Evolutionary conservation across 2,329 filamentous ascomycete species (phyloP).

Genomic region (Ophiosphaerella korrae): DNA sequence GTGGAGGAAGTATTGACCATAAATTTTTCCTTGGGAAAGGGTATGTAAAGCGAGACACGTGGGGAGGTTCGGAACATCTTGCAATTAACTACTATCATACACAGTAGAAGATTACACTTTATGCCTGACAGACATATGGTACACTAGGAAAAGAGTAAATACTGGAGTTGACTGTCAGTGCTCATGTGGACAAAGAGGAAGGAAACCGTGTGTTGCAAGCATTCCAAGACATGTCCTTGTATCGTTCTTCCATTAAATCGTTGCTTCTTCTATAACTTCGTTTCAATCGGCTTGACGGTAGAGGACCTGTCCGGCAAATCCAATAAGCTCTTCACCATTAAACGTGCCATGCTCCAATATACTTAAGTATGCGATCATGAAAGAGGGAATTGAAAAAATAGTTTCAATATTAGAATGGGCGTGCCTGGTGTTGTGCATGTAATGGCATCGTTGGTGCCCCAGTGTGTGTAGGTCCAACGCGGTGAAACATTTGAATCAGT

Average conservation of each 20-base stretch:
- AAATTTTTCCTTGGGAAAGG: too few relatives aligned
- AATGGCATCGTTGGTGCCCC: conserved; percentile 24
- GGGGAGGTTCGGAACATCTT: background rate
- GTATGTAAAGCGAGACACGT: background rate
- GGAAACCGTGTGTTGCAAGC: conserved; percentile 6
- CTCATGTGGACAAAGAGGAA: conserved; percentile 5
- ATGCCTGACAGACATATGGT: conserved; percentile 10
- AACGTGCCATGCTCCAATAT: conserved; percentile 1
- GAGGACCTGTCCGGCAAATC: conserved; percentile 19
- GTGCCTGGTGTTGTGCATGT: conserved; percentile 31
- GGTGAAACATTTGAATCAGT: conserved; percentile 76
- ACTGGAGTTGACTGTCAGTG: background rate
- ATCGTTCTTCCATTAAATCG: conserved; percentile 11
- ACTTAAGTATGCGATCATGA: conserved; percentile 6
- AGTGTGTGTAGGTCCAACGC: conserved; percentile 36
- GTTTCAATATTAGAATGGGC: conserved; percentile 27
- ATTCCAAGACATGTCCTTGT: background rate
- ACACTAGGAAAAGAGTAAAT: conserved; percentile 10
- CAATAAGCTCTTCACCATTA: conserved; percentile 6
- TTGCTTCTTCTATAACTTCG: conserved; percentile 17
- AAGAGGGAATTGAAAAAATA: background rate
- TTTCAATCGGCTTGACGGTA: conserved; percentile 11
- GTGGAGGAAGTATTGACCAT: background rate
- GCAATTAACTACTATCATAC: background rate
- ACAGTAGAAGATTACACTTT: background rate